Evolutionary conservation across 306 rosid species (phyloP), one percentile per base, ranked within the genome.

Genomic region (Quillaja saponaria): DNA sequence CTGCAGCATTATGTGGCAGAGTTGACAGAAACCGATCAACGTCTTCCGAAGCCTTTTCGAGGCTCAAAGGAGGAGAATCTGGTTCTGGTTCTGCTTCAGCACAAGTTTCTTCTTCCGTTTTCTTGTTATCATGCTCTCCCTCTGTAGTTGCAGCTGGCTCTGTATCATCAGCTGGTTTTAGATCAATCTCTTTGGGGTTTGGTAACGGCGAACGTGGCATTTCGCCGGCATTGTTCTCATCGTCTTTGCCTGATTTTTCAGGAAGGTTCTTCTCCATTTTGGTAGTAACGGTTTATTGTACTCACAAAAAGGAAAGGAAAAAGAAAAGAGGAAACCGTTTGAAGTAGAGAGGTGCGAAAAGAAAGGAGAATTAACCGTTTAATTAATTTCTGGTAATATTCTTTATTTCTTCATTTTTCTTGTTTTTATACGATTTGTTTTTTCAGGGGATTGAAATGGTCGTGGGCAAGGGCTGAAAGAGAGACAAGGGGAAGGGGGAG

Each of bases 201-300:
- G 16, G 55, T 20, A 47, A 19, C 14, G 72, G 50, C 20, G 60
- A 16, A 21, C n/a, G 40, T 0, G 58, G 67, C 10, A 63, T 37
- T 7, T 46, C 60, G 37, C 14, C 64, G 16, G 5, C 61, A 14
- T 12, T 17, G 5, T 64, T n/a, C 37, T 66, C 16, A 39, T 78
- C 63, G 3, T 75, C 59, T 4, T 15, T 13, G 8, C 13, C 19
- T 6, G 13, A 2, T 38, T 80, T 58, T 13, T 72, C 80, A 2
- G 35, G 57, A 37, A 56, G 67, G 58, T 77, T 71, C 33, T 74
- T 68, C 78, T 80, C 90, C 85, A 85, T 78, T 52, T 40, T 73
- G 63, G 34, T 66, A 25, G 54, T 46, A 69, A 71, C 67, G 69
- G 78, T 58, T 25, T 73, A 66, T 18, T 66, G 15, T 55, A 34